phyloP scores from a whole-genome alignment of 2,329 filamentous ascomycete species.

The Diplodia intermedia region DNA sequence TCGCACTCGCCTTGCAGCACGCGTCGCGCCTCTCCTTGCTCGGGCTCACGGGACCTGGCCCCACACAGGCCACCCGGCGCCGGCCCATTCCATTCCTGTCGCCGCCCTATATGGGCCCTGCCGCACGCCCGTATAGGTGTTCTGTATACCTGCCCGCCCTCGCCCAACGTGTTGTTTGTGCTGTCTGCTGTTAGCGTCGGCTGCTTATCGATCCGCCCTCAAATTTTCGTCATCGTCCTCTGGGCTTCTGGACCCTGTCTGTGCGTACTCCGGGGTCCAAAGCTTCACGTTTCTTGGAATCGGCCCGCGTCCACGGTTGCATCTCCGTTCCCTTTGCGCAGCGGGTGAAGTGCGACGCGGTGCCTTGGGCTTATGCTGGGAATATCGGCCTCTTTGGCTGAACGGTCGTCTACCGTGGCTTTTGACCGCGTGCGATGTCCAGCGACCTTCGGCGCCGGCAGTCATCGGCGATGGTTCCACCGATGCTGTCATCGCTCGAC shows the following conservation, averaged over 20 bases:
- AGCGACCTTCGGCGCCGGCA: not conserved
- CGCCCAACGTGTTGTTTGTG: not conserved
- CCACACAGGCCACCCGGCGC: slow-evolving; percentile 18
- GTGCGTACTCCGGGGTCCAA: not conserved
- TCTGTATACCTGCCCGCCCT: not conserved
- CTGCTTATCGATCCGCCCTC: slow-evolving; percentile 11
- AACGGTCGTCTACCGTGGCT: too few relatives aligned
- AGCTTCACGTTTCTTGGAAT: not conserved
- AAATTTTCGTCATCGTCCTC: slow-evolving; percentile 2
- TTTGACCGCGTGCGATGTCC: not conserved
- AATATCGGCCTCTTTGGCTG: too few relatives aligned
- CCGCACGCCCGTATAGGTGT: slow-evolving; percentile 1
- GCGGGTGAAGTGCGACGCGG: too few relatives aligned
- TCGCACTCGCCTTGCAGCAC: slow-evolving; percentile 31
- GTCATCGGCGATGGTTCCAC: not conserved
- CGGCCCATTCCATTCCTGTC: slow-evolving; percentile 17
- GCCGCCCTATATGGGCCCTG: slow-evolving; percentile 3
- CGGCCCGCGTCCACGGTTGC: not conserved
- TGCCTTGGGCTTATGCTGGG: too few relatives aligned
- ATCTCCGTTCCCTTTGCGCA: not conserved
- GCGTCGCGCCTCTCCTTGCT: slow-evolving; percentile 32
- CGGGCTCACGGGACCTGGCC: slow-evolving; percentile 20
- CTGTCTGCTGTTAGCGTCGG: not conserved
- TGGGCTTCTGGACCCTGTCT: not conserved
- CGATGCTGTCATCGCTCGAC: not conserved